phyloP scores from a whole-genome alignment of 73 alveolate species.

The Tetrahymena borealis region DNA sequence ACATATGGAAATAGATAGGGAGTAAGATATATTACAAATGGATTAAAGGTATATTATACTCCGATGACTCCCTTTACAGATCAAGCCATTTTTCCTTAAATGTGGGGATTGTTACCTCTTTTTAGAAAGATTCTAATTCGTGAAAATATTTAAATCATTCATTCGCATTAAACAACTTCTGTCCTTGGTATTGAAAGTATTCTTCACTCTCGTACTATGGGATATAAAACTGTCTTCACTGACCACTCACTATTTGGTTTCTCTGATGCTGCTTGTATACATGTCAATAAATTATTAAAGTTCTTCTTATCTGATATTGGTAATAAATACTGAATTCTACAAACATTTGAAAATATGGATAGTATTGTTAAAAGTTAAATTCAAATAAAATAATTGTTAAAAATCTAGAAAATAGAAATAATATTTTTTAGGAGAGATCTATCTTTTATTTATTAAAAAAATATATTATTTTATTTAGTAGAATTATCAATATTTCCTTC shows the following conservation, averaged over 20 bases:
- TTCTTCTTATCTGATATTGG: constrained; percentile 60
- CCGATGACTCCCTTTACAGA: constrained; percentile 59
- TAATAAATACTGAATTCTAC: background rate
- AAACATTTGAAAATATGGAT: no score
- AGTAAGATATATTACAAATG: constrained; percentile 95
- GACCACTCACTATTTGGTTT: constrained; percentile 99
- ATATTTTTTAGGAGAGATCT: no score
- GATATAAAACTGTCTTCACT: constrained; percentile 88
- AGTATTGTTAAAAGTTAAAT: no score
- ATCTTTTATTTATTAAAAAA: no score
- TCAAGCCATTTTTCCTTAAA: constrained; percentile 19
- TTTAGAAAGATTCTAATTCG: constrained; percentile 83
- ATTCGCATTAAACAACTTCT: constrained; percentile 96
- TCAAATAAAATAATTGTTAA: no score
- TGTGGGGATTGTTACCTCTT: constrained; percentile 44
- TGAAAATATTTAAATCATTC: constrained; percentile 95
- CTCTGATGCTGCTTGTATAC: constrained; percentile 91
- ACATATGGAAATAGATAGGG: constrained; percentile 87
- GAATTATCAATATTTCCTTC: no score
- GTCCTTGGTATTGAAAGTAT: constrained; percentile 63
- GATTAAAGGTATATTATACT: constrained; percentile 88
- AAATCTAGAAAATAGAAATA: no score
- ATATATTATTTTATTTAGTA: no score
- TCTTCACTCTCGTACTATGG: constrained; percentile 77
- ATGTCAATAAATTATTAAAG: constrained; percentile 79